These are phyloP conservation scores for Sugiyamaella qingdaonensis DNA, from an alignment of 805 yeast species.

Conservation along the genomic window DNA sequence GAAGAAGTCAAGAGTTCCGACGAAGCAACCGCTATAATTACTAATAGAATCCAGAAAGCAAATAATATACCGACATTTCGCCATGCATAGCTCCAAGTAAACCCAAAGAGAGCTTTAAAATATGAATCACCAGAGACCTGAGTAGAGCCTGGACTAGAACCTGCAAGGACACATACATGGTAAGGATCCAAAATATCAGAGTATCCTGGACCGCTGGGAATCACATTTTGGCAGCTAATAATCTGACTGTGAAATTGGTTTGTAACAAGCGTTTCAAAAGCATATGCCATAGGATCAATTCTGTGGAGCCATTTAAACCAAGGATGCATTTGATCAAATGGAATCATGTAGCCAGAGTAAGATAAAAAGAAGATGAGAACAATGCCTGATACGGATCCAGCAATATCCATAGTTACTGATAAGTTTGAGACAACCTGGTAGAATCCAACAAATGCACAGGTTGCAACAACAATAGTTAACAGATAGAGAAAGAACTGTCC, in stretches of 20 bases:
- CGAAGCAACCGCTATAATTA: constrained; percentile 27
- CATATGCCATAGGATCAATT: constrained; percentile 17
- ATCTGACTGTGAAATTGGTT: constrained; percentile 55
- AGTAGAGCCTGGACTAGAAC: constrained; percentile 52
- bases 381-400: constrained; percentile 59
- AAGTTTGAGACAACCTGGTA: constrained; percentile 53
- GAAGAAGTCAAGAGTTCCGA: constrained; percentile 27
- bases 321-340: constrained; percentile 55
- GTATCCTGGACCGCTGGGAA: constrained; percentile 60
- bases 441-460: constrained; percentile 46
- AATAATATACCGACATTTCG: constrained; percentile 68
- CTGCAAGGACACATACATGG: constrained; percentile 57
- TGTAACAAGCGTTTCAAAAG: constrained; percentile 14
- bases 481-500: constrained; percentile 52
- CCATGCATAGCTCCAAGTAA: constrained; percentile 63
- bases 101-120: constrained; percentile 45
- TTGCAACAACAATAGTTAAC: constrained; percentile 42
- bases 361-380: constrained; percentile 45
- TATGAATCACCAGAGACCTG: constrained; percentile 59
- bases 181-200: constrained; percentile 34
- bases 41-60: constrained; percentile 45
- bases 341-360: constrained; percentile 62
- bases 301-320: constrained; percentile 66
- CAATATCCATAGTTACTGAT: constrained; percentile 46
- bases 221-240: constrained; percentile 48